Conservation (phyloP, 2,329 filamentous ascomycete genomes). For the Aspergillus niger region DNA sequence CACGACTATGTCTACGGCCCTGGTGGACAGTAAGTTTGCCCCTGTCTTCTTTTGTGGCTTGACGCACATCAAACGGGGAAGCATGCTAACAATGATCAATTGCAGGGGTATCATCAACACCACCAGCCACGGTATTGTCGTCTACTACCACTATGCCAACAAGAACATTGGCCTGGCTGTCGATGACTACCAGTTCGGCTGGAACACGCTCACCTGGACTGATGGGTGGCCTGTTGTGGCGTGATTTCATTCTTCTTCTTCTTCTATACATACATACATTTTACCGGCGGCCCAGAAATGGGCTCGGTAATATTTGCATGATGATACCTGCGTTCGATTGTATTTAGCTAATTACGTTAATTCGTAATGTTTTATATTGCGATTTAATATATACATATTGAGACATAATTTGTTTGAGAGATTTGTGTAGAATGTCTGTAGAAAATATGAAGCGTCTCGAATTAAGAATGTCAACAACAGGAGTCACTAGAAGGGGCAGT, state of each 20-base stretch:
- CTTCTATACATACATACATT: neutral
- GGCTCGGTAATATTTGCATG: no score
- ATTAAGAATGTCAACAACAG: neutral
- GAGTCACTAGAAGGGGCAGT: no score
- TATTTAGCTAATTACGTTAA: slow-evolving; percentile 1
- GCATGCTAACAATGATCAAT: neutral
- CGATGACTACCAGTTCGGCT: slow-evolving; percentile 50
- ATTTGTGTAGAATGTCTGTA: neutral
- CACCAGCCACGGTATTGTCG: slow-evolving; percentile 51
- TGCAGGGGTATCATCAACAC: slow-evolving; percentile 35
- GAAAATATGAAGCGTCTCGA: neutral
- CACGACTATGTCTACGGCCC: slow-evolving; percentile 66
- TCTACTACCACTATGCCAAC: slow-evolving; percentile 66
- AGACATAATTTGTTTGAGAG: neutral
- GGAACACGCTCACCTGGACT: slow-evolving; percentile 49
- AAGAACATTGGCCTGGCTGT: slow-evolving; percentile 54
- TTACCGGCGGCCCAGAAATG: no score
- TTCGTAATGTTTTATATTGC: slow-evolving; percentile 3
- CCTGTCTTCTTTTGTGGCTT: neutral
- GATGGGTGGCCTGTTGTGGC: slow-evolving; percentile 48
- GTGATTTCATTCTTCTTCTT: neutral
- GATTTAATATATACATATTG: neutral
- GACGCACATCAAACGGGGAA: neutral
- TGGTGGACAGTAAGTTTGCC: slow-evolving; percentile 61
- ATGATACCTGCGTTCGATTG: neutral